phyloP scores from a whole-genome alignment of 176 grass and related monocot genomes.

The Guadua angustifolia region DNA sequence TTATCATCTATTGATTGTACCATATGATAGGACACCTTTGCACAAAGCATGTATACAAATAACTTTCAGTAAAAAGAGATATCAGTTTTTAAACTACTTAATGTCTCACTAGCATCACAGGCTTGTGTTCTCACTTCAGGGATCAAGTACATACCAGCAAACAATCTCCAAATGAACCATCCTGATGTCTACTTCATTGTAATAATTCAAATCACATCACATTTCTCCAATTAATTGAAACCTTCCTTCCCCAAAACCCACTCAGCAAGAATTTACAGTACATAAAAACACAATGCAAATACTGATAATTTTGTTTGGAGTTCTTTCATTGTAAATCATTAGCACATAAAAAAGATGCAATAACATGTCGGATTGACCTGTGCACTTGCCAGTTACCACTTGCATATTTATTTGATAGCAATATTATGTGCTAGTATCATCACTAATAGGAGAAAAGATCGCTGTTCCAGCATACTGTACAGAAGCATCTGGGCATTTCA shows the following conservation, averaged over 20 bases:
- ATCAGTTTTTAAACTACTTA: not conserved
- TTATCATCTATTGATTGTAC: not conserved
- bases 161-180: not conserved
- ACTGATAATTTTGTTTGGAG: not conserved
- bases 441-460: no score
- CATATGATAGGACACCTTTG: not conserved
- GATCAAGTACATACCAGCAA: not conserved
- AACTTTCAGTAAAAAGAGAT: not conserved
- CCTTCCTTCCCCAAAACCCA: not conserved
- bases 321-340: not conserved
- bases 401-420: not conserved
- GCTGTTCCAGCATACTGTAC: no score
- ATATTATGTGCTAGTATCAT: not conserved
- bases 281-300: not conserved
- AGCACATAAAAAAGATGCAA: not conserved
- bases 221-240: not conserved
- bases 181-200: not conserved
- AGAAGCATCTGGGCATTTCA: no score
- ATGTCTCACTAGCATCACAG: not conserved
- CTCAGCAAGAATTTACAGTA: not conserved
- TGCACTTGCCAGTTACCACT: not conserved
- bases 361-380: not conserved
- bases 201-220: not conserved
- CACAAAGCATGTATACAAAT: slow-evolving; percentile 3
- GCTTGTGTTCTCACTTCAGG: not conserved